Percentiles rank a stretch among this genome's conserved stretches.
Evolutionary conservation across 2,329 filamentous ascomycete genomes (phyloP).

Genomic region (Gremmenia infestans): DNA sequence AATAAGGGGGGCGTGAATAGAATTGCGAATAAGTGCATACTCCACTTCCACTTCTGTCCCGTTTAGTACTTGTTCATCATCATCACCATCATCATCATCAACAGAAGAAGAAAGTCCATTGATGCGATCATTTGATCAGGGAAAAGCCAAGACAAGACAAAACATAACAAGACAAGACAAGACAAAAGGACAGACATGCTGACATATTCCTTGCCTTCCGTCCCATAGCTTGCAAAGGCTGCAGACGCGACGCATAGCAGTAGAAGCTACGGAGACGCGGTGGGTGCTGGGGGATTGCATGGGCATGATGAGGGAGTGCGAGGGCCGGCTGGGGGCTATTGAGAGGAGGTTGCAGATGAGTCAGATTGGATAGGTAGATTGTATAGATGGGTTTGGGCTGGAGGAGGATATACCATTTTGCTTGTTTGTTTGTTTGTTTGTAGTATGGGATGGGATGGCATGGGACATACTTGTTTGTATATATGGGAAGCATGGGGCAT

Average conservation of each 20-base stretch:
- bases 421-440: neutral
- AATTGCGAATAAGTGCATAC: constrained; percentile 12
- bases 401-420: neutral
- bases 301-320: constrained; percentile 18
- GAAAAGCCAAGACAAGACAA: no score
- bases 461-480: neutral
- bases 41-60: no score
- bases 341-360: constrained; percentile 21
- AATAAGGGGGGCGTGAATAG: constrained; percentile 13
- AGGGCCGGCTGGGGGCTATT: constrained; percentile 12
- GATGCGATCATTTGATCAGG: no score
- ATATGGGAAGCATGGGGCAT: neutral
- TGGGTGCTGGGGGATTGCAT: constrained; percentile 21
- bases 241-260: constrained; percentile 21
- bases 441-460: no score
- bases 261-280: constrained; percentile 17
- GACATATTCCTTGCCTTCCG: no score
- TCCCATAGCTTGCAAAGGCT: constrained; percentile 8
- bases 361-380: constrained; percentile 11
- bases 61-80: no score
- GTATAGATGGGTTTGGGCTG: neutral
- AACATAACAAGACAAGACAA: no score
- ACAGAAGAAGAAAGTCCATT: no score
- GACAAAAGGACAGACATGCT: no score
- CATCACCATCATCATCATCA: no score